Base-by-base conservation (phyloP, 2,329 filamentous ascomycete genomes). In the Hymenoscyphus linearis region DNA sequence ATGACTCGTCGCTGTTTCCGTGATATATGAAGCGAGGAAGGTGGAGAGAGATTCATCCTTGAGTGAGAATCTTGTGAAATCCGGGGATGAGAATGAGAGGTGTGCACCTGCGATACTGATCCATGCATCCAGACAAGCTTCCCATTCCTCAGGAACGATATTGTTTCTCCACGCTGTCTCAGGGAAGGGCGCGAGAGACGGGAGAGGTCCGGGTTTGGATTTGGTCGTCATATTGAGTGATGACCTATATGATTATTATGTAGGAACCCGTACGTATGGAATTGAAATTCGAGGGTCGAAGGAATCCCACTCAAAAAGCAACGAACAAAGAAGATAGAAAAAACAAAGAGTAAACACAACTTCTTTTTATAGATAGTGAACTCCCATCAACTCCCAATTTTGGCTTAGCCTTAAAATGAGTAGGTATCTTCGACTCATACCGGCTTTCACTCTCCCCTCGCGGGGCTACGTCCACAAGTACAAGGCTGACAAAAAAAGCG, bases 151-250 rank as follows among this genome's bases (percentile, higher is more conserved):
- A 3, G 85, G 76, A 44, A 81, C 79, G 62, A 96, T 82, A 67
- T 82, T 82, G 66, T 83, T 82, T 70, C 86, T 85, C 77, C 91
- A 85, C 60, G 79, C 77, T 36, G 83, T 77, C 64, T 87, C 82
- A 18, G 93, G 93, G 69, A 95, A 92, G 22, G 89, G 84, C 61
- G 89, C 91, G 74, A 97, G 81, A 36, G 86, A 82, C 50, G 91
- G 91, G 55, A 93, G 76, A 59, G 76, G 71, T 37, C 60, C 54
- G 26, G 59, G 27, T 55, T 65, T 65, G 26, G 59, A 25, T 55
- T 65, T 65, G 68, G 72, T 64, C 44, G 75, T 69, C 77, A 80
- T 80, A 44, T 26, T 54, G 13, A 34, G 34, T n/a, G 44, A 37
- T 26, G 10, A 18, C 5, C 37, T 47, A 37, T n/a, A 50, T 12